These are phyloP conservation scores for Kurtzmaniella quercitrusa DNA, from an alignment of 1,139 yeast genomes.

Conservation along the genomic window DNA sequence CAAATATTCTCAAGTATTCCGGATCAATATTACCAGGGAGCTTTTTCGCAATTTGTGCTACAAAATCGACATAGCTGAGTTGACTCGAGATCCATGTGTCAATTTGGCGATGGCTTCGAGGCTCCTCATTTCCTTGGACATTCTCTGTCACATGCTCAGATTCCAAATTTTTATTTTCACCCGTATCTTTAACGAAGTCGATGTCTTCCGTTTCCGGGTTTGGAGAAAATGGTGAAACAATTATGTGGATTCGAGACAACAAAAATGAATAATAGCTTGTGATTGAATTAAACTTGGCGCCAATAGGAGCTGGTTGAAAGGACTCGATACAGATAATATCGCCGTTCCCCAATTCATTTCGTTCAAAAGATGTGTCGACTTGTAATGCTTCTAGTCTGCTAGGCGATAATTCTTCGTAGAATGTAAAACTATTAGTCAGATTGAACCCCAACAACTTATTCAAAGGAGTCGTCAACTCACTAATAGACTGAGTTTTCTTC, in stretches of 20 bases:
- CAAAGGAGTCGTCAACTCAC: conserved; percentile 40
- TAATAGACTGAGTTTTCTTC: conserved; percentile 44
- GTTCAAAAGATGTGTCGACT: conserved; percentile 45
- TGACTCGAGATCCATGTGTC: conserved; percentile 70
- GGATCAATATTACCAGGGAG: conserved; percentile 52
- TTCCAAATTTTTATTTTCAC: conserved; percentile 12
- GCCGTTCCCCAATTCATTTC: conserved; percentile 70
- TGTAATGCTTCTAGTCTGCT: conserved; percentile 52
- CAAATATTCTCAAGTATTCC: conserved; percentile 59
- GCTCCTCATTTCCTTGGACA: conserved; percentile 9
- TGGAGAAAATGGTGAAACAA: conserved; percentile 45
- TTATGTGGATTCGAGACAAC: conserved; percentile 62
- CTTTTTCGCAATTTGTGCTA: conserved; percentile 52
- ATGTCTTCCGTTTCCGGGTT: conserved; percentile 48
- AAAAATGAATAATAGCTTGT: conserved; percentile 60
- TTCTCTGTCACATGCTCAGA: conserved; percentile 1
- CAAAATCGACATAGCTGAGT: conserved; percentile 56
- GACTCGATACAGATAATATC: conserved; percentile 68
- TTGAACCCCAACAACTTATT: conserved; percentile 44
- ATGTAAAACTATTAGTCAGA: conserved; percentile 33
- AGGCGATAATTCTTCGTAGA: conserved; percentile 72
- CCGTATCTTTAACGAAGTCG: conserved; percentile 30
- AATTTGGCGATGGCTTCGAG: conserved; percentile 26
- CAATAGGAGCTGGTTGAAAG: background rate
- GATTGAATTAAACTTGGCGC: conserved; percentile 27